Conservation (phyloP, 345 rosid species). For the Rhodomyrtus tomentosa region DNA sequence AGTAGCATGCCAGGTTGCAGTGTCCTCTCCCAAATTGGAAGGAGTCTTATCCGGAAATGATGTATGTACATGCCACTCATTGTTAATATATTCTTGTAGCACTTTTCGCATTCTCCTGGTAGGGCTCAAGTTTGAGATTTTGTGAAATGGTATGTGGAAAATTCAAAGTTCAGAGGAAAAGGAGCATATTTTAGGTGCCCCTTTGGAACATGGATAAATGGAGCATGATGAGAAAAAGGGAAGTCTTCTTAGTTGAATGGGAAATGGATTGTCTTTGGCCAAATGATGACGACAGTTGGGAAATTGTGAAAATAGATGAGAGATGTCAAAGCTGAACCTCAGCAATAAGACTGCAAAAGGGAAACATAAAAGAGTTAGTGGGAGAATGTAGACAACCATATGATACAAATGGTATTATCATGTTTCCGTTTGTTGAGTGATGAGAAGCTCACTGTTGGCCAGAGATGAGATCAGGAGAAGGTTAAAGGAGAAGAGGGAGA, state of each 20-base stretch:
- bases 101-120: not conserved
- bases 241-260: not conserved
- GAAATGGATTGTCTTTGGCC: not conserved
- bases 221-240: not conserved
- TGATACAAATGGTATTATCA: not conserved
- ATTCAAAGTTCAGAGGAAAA: not conserved
- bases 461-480: not conserved
- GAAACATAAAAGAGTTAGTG: not conserved
- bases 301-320: not conserved
- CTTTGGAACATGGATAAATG: not conserved
- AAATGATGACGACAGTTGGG: not conserved
- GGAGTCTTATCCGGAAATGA: constrained; percentile 29
- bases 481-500: not conserved
- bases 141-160: not conserved
- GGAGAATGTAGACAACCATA: not conserved
- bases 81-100: not conserved
- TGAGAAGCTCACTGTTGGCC: not conserved
- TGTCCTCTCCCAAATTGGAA: constrained; percentile 46
- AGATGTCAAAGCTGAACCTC: not conserved
- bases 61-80: constrained; percentile 13
- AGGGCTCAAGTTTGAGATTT: not conserved
- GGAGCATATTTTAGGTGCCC: not conserved
- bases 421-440: not conserved
- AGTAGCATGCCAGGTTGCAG: constrained; percentile 54
- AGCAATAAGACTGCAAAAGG: not conserved